Evolutionary conservation across 495 filamentous ascomycete species (phyloP), one percentile per base, ranked within the genome.

Genomic region (Xylaria sp.): DNA sequence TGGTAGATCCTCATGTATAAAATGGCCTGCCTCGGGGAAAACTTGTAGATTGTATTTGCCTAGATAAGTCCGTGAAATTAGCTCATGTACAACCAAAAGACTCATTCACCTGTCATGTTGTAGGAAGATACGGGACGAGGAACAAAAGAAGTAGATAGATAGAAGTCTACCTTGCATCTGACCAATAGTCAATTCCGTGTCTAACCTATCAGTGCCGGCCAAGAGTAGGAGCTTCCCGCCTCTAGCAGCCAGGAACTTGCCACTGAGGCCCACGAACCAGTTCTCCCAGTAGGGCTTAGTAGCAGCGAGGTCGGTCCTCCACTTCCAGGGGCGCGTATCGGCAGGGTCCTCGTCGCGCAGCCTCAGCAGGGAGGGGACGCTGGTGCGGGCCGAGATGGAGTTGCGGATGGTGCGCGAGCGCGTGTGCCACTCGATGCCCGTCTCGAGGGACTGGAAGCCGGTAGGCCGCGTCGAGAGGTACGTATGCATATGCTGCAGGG

Each of bases 31-130:
- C 80, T 97, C 93, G 0, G 97, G 97, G 71, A 98, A 90, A 21
- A 99, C 95, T 65, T 97, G 91, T 21, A 99, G 85, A 68, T 97
- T 94, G 78, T 98, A 99, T 84, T 98, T 98, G 0, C 94, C 94
- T 93, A 73, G 69, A 68, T 61, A 74, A 46, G 14, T 40, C 19
- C 29, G 33, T 37, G 1, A n/a, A 43, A 48, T 69, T 21, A 68
- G 66, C 35, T 9, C 58, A 1, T 6, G 50, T 21, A 5, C 35
- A n/a, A 14, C 21, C 12, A 8, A 14, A 64, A 17, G 29, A 14
- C 24, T 24, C 15, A 12, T 43, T 31, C 9, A 7, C 11, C 14
- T 12, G n/a, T n/a, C n/a, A n/a, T 37, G 37, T 59, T 33, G 14
- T 33, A n/a, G 3, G 26, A 26, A 12, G 26, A 19, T 19, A 19